phyloP scores from a whole-genome alignment of 495 filamentous ascomycete genomes.

The Annulohypoxylon stygium region DNA sequence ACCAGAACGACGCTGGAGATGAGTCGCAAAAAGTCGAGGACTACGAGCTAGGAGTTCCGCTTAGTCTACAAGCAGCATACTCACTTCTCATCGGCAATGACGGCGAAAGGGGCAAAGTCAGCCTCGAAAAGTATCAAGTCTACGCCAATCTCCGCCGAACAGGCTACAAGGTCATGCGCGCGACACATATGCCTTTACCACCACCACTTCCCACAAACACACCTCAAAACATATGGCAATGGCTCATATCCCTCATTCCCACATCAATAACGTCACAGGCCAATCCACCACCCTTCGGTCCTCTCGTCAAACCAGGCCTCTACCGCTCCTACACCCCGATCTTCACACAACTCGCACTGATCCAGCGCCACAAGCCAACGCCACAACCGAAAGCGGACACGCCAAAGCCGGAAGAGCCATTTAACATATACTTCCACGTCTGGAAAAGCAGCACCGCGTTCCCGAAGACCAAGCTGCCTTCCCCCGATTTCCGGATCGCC shows the following conservation, averaged over 20 bases:
- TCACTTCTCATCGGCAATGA: constrained; percentile 77
- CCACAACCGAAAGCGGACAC: constrained; percentile 43
- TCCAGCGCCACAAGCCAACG: constrained; percentile 77
- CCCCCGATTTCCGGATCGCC: constrained; percentile 84
- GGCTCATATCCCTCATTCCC: constrained; percentile 58
- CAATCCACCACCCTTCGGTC: constrained; percentile 64
- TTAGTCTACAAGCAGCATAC: constrained; percentile 93
- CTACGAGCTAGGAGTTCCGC: constrained; percentile 75
- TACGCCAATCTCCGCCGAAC: constrained; percentile 85
- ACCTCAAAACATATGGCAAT: constrained; percentile 53
- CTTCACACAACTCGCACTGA: constrained; percentile 79
- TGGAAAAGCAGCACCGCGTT: constrained; percentile 78
- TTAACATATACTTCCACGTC: constrained; percentile 78
- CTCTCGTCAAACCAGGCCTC: constrained; percentile 78
- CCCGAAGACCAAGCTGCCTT: constrained; percentile 78
- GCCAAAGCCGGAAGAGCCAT: constrained; percentile 64
- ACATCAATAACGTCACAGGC: neutral
- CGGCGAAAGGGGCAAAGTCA: constrained; percentile 69
- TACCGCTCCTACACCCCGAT: constrained; percentile 85
- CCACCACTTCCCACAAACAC: constrained; percentile 6
- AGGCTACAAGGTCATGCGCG: constrained; percentile 83
- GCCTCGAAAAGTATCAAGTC: constrained; percentile 86
- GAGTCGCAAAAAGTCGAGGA: constrained; percentile 53
- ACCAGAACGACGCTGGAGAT: constrained; percentile 33
- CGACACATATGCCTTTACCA: constrained; percentile 57